Evolutionary conservation across 1,284 basidiomycete genomes (phyloP), one percentile per base, ranked within the genome.

Genomic region (Peniophora sp.): DNA sequence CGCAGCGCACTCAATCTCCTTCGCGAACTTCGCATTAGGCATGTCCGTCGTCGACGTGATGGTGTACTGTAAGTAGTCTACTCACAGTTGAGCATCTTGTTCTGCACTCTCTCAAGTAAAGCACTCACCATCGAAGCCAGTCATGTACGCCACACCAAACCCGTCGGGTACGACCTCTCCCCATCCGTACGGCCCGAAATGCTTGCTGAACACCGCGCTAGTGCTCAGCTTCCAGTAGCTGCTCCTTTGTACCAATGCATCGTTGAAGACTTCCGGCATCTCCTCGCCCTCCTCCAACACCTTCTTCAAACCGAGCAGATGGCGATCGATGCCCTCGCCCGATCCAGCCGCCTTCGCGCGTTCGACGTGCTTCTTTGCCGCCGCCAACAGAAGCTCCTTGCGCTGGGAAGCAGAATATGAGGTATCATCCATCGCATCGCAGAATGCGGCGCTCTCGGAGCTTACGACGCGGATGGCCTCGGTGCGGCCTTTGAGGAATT

Each of bases 391-490:
- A 47, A 87, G 64, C 47, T 57, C 63, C 59, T 78, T 77, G 60
- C 74, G 75, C 55, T 80, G 74, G 44, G 74, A 71, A 22, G 62
- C 65, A 8, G 57, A 62, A 18, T 65, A 64, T 8, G 53, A 56
- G 1, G 60, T 57, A 48, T 79, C 71, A 58, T 87, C 78, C 90
- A 95, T 93, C 49, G 83, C 82, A 51, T 68, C 64, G 37, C 82
- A 83, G 74, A 89, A 96, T 18, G 74, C 76, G 58, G 87, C 83
- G 39, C 79, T 78, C 66, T 92, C 86, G 36, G 68, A 70, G 20
- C 78, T 83, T 23, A 89, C 81, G 51, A 91, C 87, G 3, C 93
- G 76, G 54, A 96, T 90, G 24, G 87, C 83, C 70, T 96, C 93
- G 42, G 92, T 96, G 14, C 92, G 76, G 11, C 92, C 92, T 63